phyloP scores from a whole-genome alignment of 2,329 filamentous ascomycete genomes.

The Trichoderma citrinoviride region DNA sequence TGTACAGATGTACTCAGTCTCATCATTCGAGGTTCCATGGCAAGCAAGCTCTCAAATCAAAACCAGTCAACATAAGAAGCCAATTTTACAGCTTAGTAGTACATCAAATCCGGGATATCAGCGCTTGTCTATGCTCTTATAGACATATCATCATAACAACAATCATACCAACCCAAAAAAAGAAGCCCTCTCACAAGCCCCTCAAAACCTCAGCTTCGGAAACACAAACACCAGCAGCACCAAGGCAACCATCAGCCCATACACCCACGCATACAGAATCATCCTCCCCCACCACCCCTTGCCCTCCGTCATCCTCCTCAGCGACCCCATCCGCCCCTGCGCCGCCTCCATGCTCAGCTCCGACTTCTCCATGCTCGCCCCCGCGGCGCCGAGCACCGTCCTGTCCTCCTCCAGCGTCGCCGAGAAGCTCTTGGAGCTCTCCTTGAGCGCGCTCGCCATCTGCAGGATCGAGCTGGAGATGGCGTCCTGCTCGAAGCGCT shows the following conservation, averaged over 20 bases:
- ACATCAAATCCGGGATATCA: conserved; percentile 11
- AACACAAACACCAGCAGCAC: conserved; percentile 79
- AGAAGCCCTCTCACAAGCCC: background rate
- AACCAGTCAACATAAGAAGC: background rate
- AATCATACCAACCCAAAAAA: background rate
- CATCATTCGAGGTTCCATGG: too few relatives aligned
- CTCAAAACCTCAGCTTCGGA: conserved; percentile 80
- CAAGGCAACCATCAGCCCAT: conserved; percentile 73
- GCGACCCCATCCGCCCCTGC: conserved; percentile 69
- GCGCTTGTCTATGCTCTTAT: conserved; percentile 6
- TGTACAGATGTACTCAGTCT: background rate
- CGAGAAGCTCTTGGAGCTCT: conserved; percentile 69
- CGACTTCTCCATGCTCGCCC: conserved; percentile 73
- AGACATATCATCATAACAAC: background rate
- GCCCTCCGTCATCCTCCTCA: conserved; percentile 81
- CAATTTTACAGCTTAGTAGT: background rate
- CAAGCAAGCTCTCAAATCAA: too few relatives aligned
- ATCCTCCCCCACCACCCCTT: conserved; percentile 83
- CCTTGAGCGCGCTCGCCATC: conserved; percentile 76
- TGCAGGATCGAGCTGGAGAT: conserved; percentile 78
- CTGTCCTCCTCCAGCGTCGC: conserved; percentile 69
- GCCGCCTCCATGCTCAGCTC: conserved; percentile 74
- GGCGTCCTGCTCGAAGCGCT: conserved; percentile 78
- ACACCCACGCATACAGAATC: conserved; percentile 81
- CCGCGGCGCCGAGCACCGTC: conserved; percentile 67